phyloP scores from a whole-genome alignment of 352 stramenopile genomes.

The Globisporangium mamillatum region DNA sequence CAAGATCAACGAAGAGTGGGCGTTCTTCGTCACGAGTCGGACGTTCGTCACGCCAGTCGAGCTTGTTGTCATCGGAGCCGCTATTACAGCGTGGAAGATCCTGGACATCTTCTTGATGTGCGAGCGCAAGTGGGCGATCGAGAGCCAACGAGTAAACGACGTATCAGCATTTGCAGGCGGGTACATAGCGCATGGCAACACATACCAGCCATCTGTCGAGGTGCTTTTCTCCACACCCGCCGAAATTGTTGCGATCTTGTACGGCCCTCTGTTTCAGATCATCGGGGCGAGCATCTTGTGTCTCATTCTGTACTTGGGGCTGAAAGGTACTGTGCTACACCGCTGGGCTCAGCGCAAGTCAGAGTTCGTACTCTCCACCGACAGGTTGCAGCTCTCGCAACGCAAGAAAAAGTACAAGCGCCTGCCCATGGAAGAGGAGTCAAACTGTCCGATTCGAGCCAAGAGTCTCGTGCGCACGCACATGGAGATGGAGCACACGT shows the following conservation, averaged over 20 bases:
- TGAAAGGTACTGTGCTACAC: constrained; percentile 15
- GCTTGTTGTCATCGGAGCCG: constrained; percentile 23
- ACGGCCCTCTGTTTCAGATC: constrained; percentile 19
- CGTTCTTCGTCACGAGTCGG: constrained; percentile 25
- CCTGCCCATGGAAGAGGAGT: constrained; percentile 50
- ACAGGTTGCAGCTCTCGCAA: neutral
- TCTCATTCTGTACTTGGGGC: constrained; percentile 9
- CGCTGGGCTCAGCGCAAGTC: neutral
- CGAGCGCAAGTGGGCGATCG: constrained; percentile 27
- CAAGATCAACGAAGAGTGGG: constrained; percentile 33
- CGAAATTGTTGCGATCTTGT: constrained; percentile 21
- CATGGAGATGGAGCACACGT: constrained; percentile 36
- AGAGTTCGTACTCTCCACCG: neutral
- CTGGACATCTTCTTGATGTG: constrained; percentile 27
- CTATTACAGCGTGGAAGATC: constrained; percentile 14
- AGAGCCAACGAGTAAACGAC: constrained; percentile 28
- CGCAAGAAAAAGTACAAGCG: constrained; percentile 27
- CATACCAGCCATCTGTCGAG: constrained; percentile 25
- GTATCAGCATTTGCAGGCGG: constrained; percentile 14
- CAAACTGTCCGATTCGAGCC: constrained; percentile 43
- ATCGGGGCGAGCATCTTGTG: constrained; percentile 14
- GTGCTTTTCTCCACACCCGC: constrained; percentile 12
- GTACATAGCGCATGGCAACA: constrained; percentile 25
- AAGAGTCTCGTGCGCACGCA: constrained; percentile 42
- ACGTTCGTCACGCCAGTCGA: constrained; percentile 29